phyloP scores from a whole-genome alignment of 306 rosid genomes.

The Pachyrhizus erosus region DNA sequence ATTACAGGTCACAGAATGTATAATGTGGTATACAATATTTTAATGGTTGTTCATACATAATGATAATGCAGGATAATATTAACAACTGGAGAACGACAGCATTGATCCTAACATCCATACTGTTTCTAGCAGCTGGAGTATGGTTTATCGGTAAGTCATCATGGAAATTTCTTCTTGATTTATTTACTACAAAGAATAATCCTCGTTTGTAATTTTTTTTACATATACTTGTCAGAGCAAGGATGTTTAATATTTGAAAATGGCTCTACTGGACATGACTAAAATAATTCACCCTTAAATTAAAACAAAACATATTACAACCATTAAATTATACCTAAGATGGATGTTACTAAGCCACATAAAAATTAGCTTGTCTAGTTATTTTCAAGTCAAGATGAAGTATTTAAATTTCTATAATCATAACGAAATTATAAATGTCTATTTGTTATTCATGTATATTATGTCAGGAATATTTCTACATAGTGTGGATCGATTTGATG shows the following conservation, averaged over 20 bases:
- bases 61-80: slow-evolving; percentile 60
- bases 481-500: slow-evolving; percentile 67
- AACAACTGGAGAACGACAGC: slow-evolving; percentile 78
- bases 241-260: background rate
- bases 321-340: background rate
- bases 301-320: background rate
- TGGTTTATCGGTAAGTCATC: slow-evolving; percentile 78
- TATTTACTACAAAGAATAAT: slow-evolving; percentile 11
- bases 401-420: background rate
- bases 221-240: background rate
- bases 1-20: background rate
- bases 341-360: background rate
- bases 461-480: slow-evolving; percentile 71
- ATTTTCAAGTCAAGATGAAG: background rate
- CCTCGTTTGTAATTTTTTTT: background rate
- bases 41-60: slow-evolving; percentile 22
- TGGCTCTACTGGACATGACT: background rate
- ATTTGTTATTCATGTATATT: slow-evolving; percentile 17
- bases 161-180: slow-evolving; percentile 3
- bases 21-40: background rate
- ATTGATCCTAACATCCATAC: slow-evolving; percentile 68
- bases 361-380: slow-evolving; percentile 1
- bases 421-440: background rate
- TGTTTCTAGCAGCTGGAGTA: slow-evolving; percentile 70
- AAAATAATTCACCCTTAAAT: background rate